These are phyloP conservation scores for Ophiostoma fasciatum DNA, from an alignment of 2,329 filamentous ascomycete genomes.

Conservation along the genomic window DNA sequence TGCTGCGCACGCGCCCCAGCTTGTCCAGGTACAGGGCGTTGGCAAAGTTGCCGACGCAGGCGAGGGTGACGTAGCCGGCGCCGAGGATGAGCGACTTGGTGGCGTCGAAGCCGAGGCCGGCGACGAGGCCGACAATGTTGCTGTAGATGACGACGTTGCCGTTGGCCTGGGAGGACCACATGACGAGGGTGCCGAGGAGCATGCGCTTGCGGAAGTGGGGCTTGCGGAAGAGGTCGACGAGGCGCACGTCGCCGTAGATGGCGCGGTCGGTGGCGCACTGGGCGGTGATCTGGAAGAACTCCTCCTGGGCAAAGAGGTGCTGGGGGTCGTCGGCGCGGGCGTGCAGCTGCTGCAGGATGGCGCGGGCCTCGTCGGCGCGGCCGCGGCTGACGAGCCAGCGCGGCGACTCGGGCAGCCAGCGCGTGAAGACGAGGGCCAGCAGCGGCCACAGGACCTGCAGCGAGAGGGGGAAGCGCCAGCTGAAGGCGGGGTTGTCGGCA, in stretches of 20 bases:
- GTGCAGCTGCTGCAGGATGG: not conserved
- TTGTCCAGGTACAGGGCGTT: slow-evolving; percentile 1
- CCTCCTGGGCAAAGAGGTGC: not conserved
- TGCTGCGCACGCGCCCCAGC: not conserved
- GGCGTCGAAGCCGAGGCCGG: not conserved
- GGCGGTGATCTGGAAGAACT: slow-evolving; percentile 1
- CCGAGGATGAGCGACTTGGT: slow-evolving; percentile 1
- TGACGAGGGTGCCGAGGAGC: slow-evolving; percentile 1
- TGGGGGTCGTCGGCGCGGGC: not conserved
- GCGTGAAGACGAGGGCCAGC: slow-evolving; percentile 16
- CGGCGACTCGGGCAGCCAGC: slow-evolving; percentile 3
- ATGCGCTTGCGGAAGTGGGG: slow-evolving; percentile 3
- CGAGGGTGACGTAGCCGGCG: slow-evolving; percentile 2
- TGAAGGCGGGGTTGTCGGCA: slow-evolving; percentile 18
- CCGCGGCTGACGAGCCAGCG: slow-evolving; percentile 4
- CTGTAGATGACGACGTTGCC: slow-evolving; percentile 4
- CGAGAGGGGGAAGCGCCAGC: slow-evolving; percentile 28
- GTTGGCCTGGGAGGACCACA: not conserved
- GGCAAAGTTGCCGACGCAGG: slow-evolving; percentile 1
- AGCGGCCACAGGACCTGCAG: slow-evolving; percentile 25
- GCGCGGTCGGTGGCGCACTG: slow-evolving; percentile 1
- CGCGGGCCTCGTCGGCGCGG: slow-evolving; percentile 3
- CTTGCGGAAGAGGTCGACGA: not conserved
- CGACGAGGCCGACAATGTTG: slow-evolving; percentile 1
- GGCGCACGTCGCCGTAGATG: not conserved